Evolutionary conservation across 192 early-diverging fungal genomes (phyloP), one percentile per base, ranked within the genome.

Genomic region (Funneliformis geosporum): DNA sequence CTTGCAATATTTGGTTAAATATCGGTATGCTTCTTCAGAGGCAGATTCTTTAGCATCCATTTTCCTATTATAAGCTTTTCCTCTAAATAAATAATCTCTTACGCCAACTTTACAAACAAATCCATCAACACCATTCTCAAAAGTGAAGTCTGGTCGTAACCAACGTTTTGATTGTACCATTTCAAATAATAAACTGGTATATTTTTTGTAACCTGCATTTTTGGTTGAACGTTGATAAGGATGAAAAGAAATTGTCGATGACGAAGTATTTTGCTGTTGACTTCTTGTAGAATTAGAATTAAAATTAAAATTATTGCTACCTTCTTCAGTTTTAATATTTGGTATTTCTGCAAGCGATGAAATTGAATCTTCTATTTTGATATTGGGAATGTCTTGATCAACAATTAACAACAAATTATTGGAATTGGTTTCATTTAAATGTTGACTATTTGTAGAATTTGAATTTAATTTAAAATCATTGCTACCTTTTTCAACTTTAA

Each of bases 161-260:
- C 67, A 69, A 21, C 39, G 33, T 40, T 42, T 69, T 69, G 67
- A 33, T 69, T 69, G 67, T n/a, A 16, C 18, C 40, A 40, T 43
- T 16, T 69, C 67, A 42, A 43, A 69, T 69, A 69, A 42, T 42
- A 69, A 69, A 69, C 67, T 69, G n/a, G 67, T 69, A 21, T 43
- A 69, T 43, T 42, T 42, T 69, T 69, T 69, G 6, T 16, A 69
- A 42, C 39, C n/a, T 39, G 28, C 8, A n/a, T 69, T 42, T 8
- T 42, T 69, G 42, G n/a, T 69, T 66, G 12, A 6, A 14, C 16
- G n/a, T 33, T 66, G 64, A 66, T 55, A 55, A 55, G 50, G 50
- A 21, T 55, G 50, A 55, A 21, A 55, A n/a, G 50, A 55, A 55
- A 55, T 55, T 21, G 50, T 5, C 7, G 50, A 55, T 55, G 50